These are phyloP conservation scores for Scleromitrula shiraiana DNA, from an alignment of 2,329 filamentous ascomycete genomes.

Conservation along the genomic window DNA sequence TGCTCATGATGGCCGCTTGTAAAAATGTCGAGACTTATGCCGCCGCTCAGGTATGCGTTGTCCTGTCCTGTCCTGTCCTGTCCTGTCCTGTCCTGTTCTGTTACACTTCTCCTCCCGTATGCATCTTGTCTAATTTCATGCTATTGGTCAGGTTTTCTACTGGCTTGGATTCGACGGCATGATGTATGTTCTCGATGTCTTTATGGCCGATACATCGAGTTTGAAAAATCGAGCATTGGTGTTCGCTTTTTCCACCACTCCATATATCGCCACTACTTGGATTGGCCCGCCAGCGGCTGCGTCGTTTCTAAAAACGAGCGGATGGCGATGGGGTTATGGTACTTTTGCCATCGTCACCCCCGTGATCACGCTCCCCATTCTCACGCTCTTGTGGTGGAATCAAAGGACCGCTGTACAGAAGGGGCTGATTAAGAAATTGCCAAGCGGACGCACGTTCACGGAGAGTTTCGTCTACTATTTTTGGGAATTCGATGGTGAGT, in stretches of 20 bases:
- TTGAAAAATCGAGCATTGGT: conserved; percentile 50
- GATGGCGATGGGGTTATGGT: conserved; percentile 63
- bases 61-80: too few species aligned
- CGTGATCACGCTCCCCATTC: conserved; percentile 53
- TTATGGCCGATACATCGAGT: conserved; percentile 60
- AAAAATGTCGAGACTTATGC: conserved; percentile 52
- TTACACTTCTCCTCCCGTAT: too few species aligned
- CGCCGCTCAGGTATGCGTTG: conserved; percentile 50
- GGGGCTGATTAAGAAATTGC: conserved; percentile 39
- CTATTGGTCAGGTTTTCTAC: conserved; percentile 21
- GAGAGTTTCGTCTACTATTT: conserved; percentile 46
- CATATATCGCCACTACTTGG: conserved; percentile 60
- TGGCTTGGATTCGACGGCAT: conserved; percentile 32
- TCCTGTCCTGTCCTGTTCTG: too few species aligned
- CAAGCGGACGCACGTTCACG: conserved; percentile 36
- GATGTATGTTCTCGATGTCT: conserved; percentile 52
- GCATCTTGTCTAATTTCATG: too few species aligned
- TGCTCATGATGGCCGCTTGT: conserved; percentile 60
- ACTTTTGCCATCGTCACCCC: conserved; percentile 59
- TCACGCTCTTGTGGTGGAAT: conserved; percentile 41
- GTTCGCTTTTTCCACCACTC: conserved; percentile 51
- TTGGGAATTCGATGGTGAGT: conserved; percentile 49
- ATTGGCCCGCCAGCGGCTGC: conserved; percentile 50
- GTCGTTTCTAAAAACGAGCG: conserved; percentile 43
- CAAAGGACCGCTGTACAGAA: conserved; percentile 48